Conservation (phyloP, 1,139 yeast genomes). For the Kluyveromyces marxianus region DNA sequence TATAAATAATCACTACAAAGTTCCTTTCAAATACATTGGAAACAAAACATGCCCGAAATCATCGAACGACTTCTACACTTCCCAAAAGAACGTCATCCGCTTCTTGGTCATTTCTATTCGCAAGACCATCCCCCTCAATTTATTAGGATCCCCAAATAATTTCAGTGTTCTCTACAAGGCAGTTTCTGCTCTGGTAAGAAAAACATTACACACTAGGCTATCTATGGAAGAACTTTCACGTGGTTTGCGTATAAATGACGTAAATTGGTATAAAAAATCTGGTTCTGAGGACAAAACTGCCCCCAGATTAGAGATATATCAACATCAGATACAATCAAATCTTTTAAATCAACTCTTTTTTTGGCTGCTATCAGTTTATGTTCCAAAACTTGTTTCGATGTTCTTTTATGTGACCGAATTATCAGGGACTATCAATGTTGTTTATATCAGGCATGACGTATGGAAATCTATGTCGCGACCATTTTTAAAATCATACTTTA, state of each 20-base stretch:
- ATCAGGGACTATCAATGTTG: slow-evolving; percentile 34
- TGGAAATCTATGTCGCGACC: slow-evolving; percentile 46
- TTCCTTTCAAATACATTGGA: slow-evolving; percentile 15
- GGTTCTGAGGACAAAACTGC: too few relatives aligned
- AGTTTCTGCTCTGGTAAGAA: slow-evolving; percentile 36
- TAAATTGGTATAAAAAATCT: slow-evolving; percentile 38
- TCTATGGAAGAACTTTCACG: slow-evolving; percentile 26
- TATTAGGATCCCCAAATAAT: slow-evolving; percentile 52
- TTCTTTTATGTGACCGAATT: slow-evolving; percentile 66
- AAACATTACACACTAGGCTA: slow-evolving; percentile 33
- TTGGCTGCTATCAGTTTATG: slow-evolving; percentile 51
- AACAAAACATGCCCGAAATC: slow-evolving; percentile 17
- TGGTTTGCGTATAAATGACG: slow-evolving; percentile 34
- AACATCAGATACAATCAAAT: slow-evolving; percentile 20
- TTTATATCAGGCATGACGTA: slow-evolving; percentile 50
- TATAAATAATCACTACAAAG: slow-evolving; percentile 5
- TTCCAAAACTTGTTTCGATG: slow-evolving; percentile 42
- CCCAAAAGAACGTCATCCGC: slow-evolving; percentile 30
- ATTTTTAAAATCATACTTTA: slow-evolving; percentile 38
- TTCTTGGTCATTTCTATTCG: slow-evolving; percentile 39
- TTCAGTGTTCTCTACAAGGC: slow-evolving; percentile 35
- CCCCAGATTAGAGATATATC: too few relatives aligned
- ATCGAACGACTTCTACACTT: slow-evolving; percentile 11
- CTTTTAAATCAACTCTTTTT: slow-evolving; percentile 20
- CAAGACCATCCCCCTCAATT: slow-evolving; percentile 43